Evolutionary conservation across 495 filamentous ascomycete genomes (phyloP).

Genomic region (Endocarpon pusillum): DNA sequence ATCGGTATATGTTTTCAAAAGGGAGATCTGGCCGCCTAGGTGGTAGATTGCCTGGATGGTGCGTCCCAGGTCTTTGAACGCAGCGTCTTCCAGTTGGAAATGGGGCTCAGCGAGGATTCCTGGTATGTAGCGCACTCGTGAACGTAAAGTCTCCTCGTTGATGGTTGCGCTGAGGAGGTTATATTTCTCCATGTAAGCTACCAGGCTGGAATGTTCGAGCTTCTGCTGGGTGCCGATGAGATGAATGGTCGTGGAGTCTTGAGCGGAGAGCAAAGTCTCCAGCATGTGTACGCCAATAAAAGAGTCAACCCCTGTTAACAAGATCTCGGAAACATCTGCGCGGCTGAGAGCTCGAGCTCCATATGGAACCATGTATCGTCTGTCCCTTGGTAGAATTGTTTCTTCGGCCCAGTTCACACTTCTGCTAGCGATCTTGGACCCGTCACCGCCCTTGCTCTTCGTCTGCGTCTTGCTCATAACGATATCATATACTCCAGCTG

Average conservation of each 20-base stretch:
- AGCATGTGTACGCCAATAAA: slow-evolving; percentile 10
- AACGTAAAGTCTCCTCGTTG: not conserved
- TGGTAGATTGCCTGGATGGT: slow-evolving; percentile 12
- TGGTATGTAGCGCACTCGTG: slow-evolving; percentile 3
- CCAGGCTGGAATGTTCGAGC: slow-evolving; percentile 1
- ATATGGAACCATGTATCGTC: no score
- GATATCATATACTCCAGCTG: no score
- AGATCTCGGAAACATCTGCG: no score
- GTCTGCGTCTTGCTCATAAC: no score
- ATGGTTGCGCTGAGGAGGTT: slow-evolving; percentile 1
- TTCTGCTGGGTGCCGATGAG: slow-evolving; percentile 1
- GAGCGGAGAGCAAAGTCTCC: slow-evolving; percentile 2
- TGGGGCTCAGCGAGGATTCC: slow-evolving; percentile 6
- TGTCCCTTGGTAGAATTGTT: no score
- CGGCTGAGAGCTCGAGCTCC: no score
- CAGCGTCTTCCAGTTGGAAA: no score
- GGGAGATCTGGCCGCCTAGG: slow-evolving; percentile 9
- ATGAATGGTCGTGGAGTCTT: not conserved
- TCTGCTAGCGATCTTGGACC: no score
- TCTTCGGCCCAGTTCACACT: no score
- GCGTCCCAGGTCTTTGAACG: slow-evolving; percentile 7
- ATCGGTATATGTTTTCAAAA: slow-evolving; percentile 9
- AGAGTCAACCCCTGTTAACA: slow-evolving; percentile 9
- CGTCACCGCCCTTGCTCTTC: no score
- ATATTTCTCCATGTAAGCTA: slow-evolving; percentile 4